Evolutionary conservation across 2,329 filamentous ascomycete species (phyloP).

Genomic region (Paracoccidioides brasiliensis): DNA sequence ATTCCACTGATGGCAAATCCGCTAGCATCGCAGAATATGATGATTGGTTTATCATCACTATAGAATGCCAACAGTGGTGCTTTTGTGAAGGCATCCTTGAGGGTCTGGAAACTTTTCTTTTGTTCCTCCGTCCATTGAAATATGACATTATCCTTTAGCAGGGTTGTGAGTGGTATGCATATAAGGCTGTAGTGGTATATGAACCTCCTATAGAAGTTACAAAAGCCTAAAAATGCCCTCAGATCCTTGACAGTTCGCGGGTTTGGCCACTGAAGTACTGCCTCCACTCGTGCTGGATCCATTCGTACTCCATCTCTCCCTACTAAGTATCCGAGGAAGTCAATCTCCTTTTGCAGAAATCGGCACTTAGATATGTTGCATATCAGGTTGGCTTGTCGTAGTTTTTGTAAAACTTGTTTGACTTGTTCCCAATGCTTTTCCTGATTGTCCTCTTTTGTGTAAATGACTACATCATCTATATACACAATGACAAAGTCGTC

Average conservation of each 20-base stretch:
- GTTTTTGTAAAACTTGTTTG: neutral
- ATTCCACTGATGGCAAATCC: neutral
- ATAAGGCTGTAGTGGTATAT: neutral
- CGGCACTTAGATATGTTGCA: too few relatives aligned
- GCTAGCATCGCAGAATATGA: neutral
- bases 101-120: neutral
- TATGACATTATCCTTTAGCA: neutral
- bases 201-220: neutral
- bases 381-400: neutral
- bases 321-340: neutral
- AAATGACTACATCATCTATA: constrained; percentile 21
- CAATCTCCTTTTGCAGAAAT: neutral
- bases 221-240: neutral
- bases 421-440: neutral
- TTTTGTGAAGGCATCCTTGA: neutral
- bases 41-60: neutral
- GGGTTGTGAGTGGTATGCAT: neutral
- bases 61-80: neutral
- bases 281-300: neutral
- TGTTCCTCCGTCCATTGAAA: neutral
- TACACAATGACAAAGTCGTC: constrained; percentile 12
- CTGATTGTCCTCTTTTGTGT: constrained; percentile 1
- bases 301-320: neutral
- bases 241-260: neutral
- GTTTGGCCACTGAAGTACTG: neutral